A percentile compares a stretch with the other conserved stretches of the same genome.
phyloP scores from a whole-genome alignment of 129 eudicot species.

The Calendula officinalis region DNA sequence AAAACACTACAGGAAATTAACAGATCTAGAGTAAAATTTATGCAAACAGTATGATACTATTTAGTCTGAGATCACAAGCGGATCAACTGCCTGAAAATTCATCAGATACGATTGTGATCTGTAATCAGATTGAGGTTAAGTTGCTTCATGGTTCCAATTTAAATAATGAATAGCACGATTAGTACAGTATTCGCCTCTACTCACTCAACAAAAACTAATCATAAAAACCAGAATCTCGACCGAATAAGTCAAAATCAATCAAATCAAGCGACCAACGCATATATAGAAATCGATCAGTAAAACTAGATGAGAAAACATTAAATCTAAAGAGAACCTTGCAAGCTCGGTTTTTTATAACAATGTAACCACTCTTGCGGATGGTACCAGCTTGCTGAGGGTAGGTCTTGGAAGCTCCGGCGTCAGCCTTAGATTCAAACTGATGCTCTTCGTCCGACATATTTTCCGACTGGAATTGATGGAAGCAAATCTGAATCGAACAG shows the following conservation, averaged over 20 bases:
- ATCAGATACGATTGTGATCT: background rate
- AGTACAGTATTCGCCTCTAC: too few species aligned
- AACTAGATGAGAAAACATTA: too few species aligned
- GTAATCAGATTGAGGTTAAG: background rate
- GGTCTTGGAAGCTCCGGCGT: slow-evolving; percentile 48
- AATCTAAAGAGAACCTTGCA: too few species aligned
- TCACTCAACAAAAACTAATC: too few species aligned
- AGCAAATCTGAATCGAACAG: slow-evolving; percentile 10
- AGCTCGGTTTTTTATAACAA: too few species aligned
- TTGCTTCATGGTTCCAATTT: background rate
- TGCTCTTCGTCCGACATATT: slow-evolving; percentile 63
- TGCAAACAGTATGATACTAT: background rate
- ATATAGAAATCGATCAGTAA: too few species aligned
- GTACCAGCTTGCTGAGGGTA: too few species aligned
- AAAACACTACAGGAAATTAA: background rate
- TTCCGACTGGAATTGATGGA: background rate
- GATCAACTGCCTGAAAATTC: background rate
- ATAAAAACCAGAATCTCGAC: too few species aligned
- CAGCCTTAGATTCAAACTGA: slow-evolving; percentile 52
- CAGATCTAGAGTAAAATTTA: slow-evolving; percentile 11
- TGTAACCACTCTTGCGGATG: too few species aligned
- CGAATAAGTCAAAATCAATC: too few species aligned
- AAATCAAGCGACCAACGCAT: too few species aligned
- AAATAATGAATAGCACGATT: slow-evolving; percentile 1
- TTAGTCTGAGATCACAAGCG: background rate